Evolutionary conservation across 192 early-diverging fungal species (phyloP).

Genomic region (Backusella luteola): DNA sequence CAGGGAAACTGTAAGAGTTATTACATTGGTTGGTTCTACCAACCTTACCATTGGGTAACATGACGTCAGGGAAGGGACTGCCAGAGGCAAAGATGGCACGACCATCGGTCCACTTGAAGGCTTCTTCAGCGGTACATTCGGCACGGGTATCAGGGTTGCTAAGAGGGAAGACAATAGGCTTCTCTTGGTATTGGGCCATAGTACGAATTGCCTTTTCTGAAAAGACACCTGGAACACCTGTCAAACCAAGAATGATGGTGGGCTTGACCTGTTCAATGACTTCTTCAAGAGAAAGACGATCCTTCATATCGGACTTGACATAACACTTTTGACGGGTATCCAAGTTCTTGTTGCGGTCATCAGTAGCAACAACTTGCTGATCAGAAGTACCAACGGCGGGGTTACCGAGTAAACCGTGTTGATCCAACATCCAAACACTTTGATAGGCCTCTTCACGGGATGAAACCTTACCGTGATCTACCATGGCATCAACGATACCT

Average conservation of each 20-base stretch:
- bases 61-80: constrained; percentile 49
- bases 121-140: constrained; percentile 56
- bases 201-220: constrained; percentile 51
- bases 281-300: constrained; percentile 46
- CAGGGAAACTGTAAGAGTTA: constrained; percentile 47
- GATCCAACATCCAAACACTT: constrained; percentile 55
- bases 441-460: constrained; percentile 50
- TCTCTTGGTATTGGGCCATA: constrained; percentile 49
- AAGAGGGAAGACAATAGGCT: constrained; percentile 52
- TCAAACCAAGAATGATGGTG: constrained; percentile 50
- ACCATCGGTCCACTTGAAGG: constrained; percentile 54
- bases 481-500: constrained; percentile 38
- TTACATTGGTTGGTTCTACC: constrained; percentile 51
- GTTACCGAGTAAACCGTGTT: constrained; percentile 49
- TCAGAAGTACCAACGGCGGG: constrained; percentile 32
- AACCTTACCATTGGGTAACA: constrained; percentile 42
- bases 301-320: constrained; percentile 45
- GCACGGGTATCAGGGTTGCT: constrained; percentile 52
- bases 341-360: constrained; percentile 27
- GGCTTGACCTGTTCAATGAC: constrained; percentile 52
- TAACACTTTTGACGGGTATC: constrained; percentile 49
- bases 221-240: constrained; percentile 49
- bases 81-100: constrained; percentile 56
- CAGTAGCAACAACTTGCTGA: background rate
- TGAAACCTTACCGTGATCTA: constrained; percentile 32